Evolutionary conservation across 352 stramenopile genomes (phyloP), one percentile per base, ranked within the genome.

Genomic region (Phytophthora pistaciae): DNA sequence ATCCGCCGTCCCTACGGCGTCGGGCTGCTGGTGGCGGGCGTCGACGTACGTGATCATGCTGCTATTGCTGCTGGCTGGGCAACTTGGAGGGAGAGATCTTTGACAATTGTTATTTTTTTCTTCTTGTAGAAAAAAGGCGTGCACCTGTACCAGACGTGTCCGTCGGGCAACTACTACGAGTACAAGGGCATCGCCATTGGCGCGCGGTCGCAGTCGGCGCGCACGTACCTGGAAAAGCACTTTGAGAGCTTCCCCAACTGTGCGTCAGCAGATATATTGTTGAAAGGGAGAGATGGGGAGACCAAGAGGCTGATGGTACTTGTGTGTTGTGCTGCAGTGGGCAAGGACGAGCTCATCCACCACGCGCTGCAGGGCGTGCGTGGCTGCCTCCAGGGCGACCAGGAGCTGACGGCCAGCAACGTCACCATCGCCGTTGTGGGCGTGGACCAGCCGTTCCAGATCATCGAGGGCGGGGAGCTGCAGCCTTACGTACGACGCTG

Each of bases 171-270:
- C 83, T 98, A 99, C 77, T 99, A 98, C 75, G 98, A 99, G 87
- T 99, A 99, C 87, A 98, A 99, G 78, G 98, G 95, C 36, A 98
- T 97, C 53, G 97, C 97, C 65, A 99, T 99, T 88, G 98, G 98
- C 42, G 94, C 98, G 14, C 84, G 98, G 44, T 98, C 93, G 66
- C 98, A 99, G 85, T 98, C 91, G 53, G 97, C 97, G 44, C 95
- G 98, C 75, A 99, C 98, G 64, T 99, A 99, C 82, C 87, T 99
- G 48, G 98, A 99, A 85, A 99, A 99, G 83, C 95, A 99, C 82
- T 98, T 98, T 70, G 91, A 99, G 61, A 94, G 72, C 53, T 99
- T 99, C 74, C 68, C 78, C 29, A 83, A 85, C 70, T 80, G 90
- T 96, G 79, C 64, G 87, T 91, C 38, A 42, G 36, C 36, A 44